These are phyloP conservation scores for Xylaria grammica DNA, from an alignment of 495 filamentous ascomycete genomes.

Conservation along the genomic window DNA sequence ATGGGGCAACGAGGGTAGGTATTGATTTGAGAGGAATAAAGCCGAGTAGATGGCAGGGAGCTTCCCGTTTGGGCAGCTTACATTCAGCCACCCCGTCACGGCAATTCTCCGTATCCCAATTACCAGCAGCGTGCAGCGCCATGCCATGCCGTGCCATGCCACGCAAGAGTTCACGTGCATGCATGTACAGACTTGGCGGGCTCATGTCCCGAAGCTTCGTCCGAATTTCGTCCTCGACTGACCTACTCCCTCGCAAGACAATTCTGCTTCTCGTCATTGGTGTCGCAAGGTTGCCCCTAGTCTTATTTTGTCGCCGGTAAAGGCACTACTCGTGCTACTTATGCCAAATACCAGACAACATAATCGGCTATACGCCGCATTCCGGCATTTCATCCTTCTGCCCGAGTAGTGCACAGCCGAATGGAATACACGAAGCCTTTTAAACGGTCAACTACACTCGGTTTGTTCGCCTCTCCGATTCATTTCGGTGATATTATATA, in stretches of 20 bases:
- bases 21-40: background rate
- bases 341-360: no score
- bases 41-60: slow-evolving; percentile 7
- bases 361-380: background rate
- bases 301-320: background rate
- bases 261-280: no score
- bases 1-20: background rate
- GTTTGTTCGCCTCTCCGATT: background rate
- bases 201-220: no score
- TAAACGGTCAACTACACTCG: background rate
- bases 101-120: background rate
- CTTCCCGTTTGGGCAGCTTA: slow-evolving; percentile 9
- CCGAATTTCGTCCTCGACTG: no score
- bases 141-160: background rate
- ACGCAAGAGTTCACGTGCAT: background rate
- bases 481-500: background rate
- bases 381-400: background rate
- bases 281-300: no score
- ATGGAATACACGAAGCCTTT: background rate
- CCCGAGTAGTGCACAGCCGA: background rate
- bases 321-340: no score
- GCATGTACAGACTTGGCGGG: no score
- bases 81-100: background rate
- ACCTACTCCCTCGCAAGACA: no score
- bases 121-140: background rate